A percentile compares a stretch with the other conserved stretches of the same genome.
These are phyloP conservation scores for Calvatia gigantea DNA, from an alignment of 768 basidiomycete species.

Conservation along the genomic window DNA sequence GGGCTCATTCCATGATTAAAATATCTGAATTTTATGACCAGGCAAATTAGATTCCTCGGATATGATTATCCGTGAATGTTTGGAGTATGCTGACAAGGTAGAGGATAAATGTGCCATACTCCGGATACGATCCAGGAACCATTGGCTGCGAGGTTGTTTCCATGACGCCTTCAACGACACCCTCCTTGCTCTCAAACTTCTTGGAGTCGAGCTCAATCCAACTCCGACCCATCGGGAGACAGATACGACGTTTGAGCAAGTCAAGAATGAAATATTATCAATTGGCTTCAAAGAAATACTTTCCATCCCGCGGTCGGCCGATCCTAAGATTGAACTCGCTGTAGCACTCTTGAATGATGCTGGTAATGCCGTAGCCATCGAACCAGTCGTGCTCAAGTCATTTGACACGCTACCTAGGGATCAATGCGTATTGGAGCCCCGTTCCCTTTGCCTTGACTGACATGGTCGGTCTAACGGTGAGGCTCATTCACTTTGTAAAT, in stretches of 20 bases:
- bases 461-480: conserved; percentile 63
- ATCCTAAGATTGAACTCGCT: conserved; percentile 57
- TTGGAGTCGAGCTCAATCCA: conserved; percentile 59
- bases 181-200: conserved; percentile 51
- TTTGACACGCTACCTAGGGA: conserved; percentile 34
- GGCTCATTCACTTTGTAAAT: conserved; percentile 17
- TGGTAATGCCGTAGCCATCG: conserved; percentile 30
- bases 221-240: conserved; percentile 51
- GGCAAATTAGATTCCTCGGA: conserved; percentile 56
- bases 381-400: not conserved
- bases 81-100: conserved; percentile 39
- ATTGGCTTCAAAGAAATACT: conserved; percentile 70
- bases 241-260: conserved; percentile 63
- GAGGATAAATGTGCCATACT: conserved; percentile 57
- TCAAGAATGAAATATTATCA: conserved; percentile 67
- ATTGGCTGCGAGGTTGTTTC: conserved; percentile 59
- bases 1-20: not conserved
- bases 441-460: conserved; percentile 52
- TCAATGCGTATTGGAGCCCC: conserved; percentile 71
- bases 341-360: conserved; percentile 68
- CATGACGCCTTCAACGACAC: conserved; percentile 55
- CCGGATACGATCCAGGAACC: conserved; percentile 59
- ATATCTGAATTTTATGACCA: conserved; percentile 19
- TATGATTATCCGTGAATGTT: conserved; percentile 50
- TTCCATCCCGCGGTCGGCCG: conserved; percentile 56